Conservation (phyloP, 139 green algal genomes). For the Tetradesmus lagerheimii region DNA sequence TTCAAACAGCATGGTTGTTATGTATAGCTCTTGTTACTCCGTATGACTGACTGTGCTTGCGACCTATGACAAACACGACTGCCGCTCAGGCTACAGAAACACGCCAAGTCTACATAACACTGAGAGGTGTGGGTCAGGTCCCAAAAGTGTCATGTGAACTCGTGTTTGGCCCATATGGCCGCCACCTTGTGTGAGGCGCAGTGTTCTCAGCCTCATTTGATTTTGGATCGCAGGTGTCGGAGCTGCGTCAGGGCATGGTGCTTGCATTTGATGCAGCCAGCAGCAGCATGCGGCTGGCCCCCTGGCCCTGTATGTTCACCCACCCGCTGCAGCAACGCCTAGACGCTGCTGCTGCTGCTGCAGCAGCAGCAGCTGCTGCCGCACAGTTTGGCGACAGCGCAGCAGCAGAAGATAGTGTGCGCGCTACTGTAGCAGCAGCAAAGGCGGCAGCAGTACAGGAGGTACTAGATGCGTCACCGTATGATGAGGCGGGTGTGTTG, state of each 20-base stretch:
- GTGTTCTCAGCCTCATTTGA: no score
- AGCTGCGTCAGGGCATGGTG: conserved; percentile 42
- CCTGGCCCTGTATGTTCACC: conserved; percentile 24
- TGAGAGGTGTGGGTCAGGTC: no score
- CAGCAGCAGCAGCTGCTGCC: conserved; percentile 12
- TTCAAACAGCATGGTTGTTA: no score
- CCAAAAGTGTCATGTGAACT: no score
- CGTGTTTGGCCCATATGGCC: no score
- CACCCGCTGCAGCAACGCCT: conserved; percentile 20
- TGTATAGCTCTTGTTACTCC: no score
- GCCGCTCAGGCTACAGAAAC: no score
- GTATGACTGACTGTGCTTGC: no score
- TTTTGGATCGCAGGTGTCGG: conserved; percentile 38
- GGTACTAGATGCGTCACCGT: neutral
- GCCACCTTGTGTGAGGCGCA: no score
- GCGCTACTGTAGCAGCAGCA: neutral
- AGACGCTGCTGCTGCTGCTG: conserved; percentile 10
- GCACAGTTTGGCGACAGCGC: neutral
- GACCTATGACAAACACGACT: no score
- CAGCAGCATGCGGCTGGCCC: neutral
- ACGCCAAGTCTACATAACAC: no score
- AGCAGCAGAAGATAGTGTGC: neutral
- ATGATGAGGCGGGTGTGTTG: conserved; percentile 17
- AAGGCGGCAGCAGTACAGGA: conserved; percentile 7
- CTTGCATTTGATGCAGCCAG: neutral